phyloP scores from a whole-genome alignment of 2,329 filamentous ascomycete species.

The Sporothrix brunneoviolacea region DNA sequence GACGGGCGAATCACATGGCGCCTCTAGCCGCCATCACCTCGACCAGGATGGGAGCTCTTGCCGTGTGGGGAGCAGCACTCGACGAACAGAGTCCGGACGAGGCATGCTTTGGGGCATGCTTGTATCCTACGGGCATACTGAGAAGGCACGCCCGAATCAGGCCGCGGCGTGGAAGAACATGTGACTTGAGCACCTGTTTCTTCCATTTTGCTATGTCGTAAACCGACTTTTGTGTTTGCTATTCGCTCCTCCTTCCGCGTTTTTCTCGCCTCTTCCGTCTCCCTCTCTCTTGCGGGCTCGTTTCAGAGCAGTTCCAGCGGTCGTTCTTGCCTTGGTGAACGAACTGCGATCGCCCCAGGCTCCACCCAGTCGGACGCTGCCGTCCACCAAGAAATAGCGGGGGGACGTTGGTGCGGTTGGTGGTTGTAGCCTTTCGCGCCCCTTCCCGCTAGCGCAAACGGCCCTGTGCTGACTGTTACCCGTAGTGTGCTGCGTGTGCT shows the following conservation, averaged over 20 bases:
- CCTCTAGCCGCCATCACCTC: conserved; percentile 17
- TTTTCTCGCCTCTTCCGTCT: background rate
- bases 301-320: too few species aligned
- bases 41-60: background rate
- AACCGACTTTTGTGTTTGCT: too few species aligned
- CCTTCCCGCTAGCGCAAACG: too few species aligned
- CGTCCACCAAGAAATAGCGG: conserved; percentile 5
- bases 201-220: background rate
- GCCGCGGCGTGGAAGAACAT: conserved; percentile 8
- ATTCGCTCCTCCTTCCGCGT: background rate
- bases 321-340: too few species aligned
- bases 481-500: too few species aligned
- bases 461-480: too few species aligned
- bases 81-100: too few species aligned
- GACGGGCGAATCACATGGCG: conserved; percentile 17
- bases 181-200: background rate
- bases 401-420: too few species aligned
- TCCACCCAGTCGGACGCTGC: conserved; percentile 3
- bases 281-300: too few species aligned
- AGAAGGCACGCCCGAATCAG: conserved; percentile 3
- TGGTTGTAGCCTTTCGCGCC: too few species aligned
- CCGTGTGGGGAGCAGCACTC: conserved; percentile 1
- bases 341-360: too few species aligned
- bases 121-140: background rate
- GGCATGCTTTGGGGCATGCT: background rate